Evolutionary conservation across 768 basidiomycete genomes (phyloP), one percentile per base, ranked within the genome.

Genomic region (Amanita molliuscula): DNA sequence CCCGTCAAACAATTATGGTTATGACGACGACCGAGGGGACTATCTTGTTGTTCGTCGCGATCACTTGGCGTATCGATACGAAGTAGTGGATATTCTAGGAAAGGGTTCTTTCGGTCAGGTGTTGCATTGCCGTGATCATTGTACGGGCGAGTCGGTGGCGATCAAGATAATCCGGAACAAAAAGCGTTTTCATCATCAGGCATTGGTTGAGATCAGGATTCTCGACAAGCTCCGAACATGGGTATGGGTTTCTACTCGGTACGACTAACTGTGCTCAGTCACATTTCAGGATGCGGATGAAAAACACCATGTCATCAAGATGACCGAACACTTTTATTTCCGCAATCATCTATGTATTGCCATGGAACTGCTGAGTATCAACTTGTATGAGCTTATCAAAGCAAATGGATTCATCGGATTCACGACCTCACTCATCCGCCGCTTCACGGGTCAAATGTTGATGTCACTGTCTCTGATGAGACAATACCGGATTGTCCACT

Each of bases 141-240:
- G 81, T 60, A 92, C 93, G 10, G 96, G 96, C 8, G 79, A 88
- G 59, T 93, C 91, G n/a, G 90, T 98, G 8, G 96, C 96, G 15
- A 83, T 99, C 70, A 99, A 99, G 75, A 98, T 99, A 54, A 98
- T 99, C 58, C 82, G 96, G 35, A 98, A 98, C 73, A 98, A 97
- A 75, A 97, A 98, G 67, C 78, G 96, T 43, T 98, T 98, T 72
- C 94, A 98, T 64, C 90, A 95, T 59, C 96, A 98, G 65, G 96
- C 95, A 0, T 65, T 98, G 38, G 94, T 98, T n/a, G 96, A 98
- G 69, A 95, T 98, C 68, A 97, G 97, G 69, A 97, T 99, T 51
- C 70, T 99, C 54, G 92, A 97, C 58, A 97, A 89, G 63, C 73
- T 98, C 57, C 81, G 88, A 26, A 92, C 94, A 88, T 98, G 96